Evolutionary conservation across 2,329 filamentous ascomycete species (phyloP).

Genomic region (Alternaria sp.): DNA sequence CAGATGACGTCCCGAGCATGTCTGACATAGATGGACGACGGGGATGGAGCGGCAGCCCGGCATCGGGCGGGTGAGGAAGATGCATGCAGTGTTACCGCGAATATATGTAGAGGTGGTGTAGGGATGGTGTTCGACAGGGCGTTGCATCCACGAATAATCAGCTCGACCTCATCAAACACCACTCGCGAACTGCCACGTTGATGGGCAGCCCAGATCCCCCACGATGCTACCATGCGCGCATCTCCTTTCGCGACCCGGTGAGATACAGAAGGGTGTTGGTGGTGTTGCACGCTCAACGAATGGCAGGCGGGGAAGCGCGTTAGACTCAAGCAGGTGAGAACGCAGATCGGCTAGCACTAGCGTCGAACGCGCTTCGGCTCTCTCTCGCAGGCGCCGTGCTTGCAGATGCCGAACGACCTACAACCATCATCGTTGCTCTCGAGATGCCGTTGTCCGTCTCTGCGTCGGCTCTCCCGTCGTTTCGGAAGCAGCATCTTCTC

Average conservation of each 20-base stretch:
- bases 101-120: not conserved
- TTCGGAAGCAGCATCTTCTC: slow-evolving; percentile 77
- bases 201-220: not conserved
- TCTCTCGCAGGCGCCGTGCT: slow-evolving; percentile 1
- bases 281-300: slow-evolving; percentile 3
- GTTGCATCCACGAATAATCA: not conserved
- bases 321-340: slow-evolving; percentile 3
- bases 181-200: slow-evolving; percentile 21
- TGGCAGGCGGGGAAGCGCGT: not conserved
- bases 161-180: not conserved
- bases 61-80: not conserved
- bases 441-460: slow-evolving; percentile 34
- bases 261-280: not conserved
- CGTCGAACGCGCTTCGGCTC: slow-evolving; percentile 8
- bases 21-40: slow-evolving; percentile 1
- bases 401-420: slow-evolving; percentile 5
- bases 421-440: slow-evolving; percentile 10
- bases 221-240: slow-evolving; percentile 21
- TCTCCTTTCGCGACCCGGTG: slow-evolving; percentile 11
- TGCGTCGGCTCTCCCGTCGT: slow-evolving; percentile 47
- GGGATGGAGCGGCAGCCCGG: slow-evolving; percentile 4
- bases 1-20: not conserved
- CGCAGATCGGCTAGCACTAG: slow-evolving; percentile 19
- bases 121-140: not conserved
- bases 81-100: slow-evolving; percentile 3